Base-by-base conservation (phyloP, 768 basidiomycete species). In the Lactarius vividus region DNA sequence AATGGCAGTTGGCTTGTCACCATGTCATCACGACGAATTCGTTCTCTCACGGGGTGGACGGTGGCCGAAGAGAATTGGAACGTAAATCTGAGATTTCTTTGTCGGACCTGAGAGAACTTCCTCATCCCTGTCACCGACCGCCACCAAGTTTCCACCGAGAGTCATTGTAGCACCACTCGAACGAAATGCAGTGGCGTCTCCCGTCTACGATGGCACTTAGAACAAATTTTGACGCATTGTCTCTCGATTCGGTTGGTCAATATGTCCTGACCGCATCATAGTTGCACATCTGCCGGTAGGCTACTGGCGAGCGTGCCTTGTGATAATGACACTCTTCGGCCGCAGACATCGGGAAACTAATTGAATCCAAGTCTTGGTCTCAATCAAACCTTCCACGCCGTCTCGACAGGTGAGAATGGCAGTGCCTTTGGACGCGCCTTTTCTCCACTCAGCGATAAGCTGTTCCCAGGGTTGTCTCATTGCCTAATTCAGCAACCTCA, bases 391-490 rank as follows among this genome's bases (percentile, higher is more conserved):
- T 37, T 61, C 40, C 28, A 28, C 40, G 15, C 46, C 15, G 13
- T 35, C 20, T 37, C 65, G 44, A 40, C 28, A 29, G 39, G n/a
- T 23, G 54, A 49, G 58, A 57, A 58, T 57, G 7, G 11, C 33
- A 10, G 37, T 40, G 61, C 44, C 23, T 56, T 55, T 16, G 31
- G 42, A 18, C 40, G 53, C 59, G 20, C 54, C 28, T n/a, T 61
- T 56, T 61, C 59, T 61, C 65, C 65, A 57, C 35, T 39, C 31
- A 31, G 49, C 4, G 26, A 28, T 5, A 56, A 26, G 15, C 26
- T n/a, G 7, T 15, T 57, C 55, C 29, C 39, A 39, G 40, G 55
- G n/a, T 20, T 57, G 39, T 40, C 44, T 13, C 8, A 16, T 13
- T n/a, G 2, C 54, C 23, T 23, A 35, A 56, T 60, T n/a, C 13